A percentile compares a stretch with the other conserved stretches of the same genome.
These are phyloP conservation scores for Fomitopsis betulina DNA, from an alignment of 1,284 basidiomycete species.

Conservation along the genomic window DNA sequence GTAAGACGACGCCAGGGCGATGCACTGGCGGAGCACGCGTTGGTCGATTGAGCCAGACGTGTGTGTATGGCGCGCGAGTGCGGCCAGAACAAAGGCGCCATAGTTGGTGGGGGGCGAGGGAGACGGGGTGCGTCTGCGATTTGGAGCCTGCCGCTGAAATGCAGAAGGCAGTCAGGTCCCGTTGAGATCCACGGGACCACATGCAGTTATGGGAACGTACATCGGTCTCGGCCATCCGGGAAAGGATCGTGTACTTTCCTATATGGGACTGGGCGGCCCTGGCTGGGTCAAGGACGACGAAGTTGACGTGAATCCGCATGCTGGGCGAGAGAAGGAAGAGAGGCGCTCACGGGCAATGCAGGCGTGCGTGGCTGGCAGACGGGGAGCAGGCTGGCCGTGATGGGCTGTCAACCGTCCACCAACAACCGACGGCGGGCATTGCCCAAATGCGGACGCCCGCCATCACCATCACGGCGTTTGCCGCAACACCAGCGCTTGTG, in stretches of 20 bases:
- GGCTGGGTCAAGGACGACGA: constrained; percentile 6
- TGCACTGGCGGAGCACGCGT: constrained; percentile 52
- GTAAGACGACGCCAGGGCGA: constrained; percentile 69
- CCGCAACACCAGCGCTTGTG: not conserved
- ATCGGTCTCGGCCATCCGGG: constrained; percentile 3
- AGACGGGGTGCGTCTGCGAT: not conserved
- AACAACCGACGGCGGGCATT: not conserved
- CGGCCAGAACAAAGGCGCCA: constrained; percentile 49
- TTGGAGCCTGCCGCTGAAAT: not conserved
- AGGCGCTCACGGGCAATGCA: not conserved
- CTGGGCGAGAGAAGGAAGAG: not conserved
- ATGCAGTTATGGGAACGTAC: not conserved
- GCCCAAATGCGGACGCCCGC: not conserved
- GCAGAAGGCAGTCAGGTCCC: not conserved
- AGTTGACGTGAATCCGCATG: constrained; percentile 8
- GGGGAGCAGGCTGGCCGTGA: not conserved
- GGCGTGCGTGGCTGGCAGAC: not conserved
- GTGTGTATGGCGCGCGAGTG: constrained; percentile 47
- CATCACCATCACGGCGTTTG: not conserved
- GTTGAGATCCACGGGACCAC: too few species aligned
- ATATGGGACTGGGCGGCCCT: not conserved
- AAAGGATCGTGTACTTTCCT: not conserved
- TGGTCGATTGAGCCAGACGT: constrained; percentile 53
- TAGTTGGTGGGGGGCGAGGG: constrained; percentile 46
- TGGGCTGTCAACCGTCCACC: not conserved